A percentile compares a stretch with the other conserved stretches of the same genome.
Evolutionary conservation across 2,329 filamentous ascomycete species (phyloP).

Genomic region (Botrytis tulipae): DNA sequence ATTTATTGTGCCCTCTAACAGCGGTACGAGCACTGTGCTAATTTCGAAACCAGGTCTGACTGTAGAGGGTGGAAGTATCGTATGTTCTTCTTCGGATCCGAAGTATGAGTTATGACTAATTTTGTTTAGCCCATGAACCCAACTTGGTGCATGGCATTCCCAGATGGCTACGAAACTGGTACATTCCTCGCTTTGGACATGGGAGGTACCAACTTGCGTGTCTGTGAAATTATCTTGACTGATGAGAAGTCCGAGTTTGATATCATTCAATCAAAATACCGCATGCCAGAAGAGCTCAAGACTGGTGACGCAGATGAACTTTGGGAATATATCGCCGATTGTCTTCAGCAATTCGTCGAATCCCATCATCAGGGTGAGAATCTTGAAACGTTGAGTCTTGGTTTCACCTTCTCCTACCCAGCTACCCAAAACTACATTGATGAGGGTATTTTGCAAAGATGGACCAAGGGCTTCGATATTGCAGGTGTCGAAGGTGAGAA

Average conservation of each 20-base stretch:
- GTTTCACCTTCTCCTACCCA: constrained; percentile 96
- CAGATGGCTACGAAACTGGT: constrained; percentile 81
- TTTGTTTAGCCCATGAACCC: constrained; percentile 86
- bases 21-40: constrained; percentile 7
- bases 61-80: constrained; percentile 88
- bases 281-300: constrained; percentile 90
- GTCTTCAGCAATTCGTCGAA: constrained; percentile 85
- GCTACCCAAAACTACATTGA: constrained; percentile 92
- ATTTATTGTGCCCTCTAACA: constrained; percentile 23
- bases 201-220: constrained; percentile 92
- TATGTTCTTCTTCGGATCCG: constrained; percentile 50
- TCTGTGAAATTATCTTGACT: constrained; percentile 88
- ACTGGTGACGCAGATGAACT: constrained; percentile 79
- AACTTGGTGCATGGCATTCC: constrained; percentile 91
- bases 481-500: constrained; percentile 86
- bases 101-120: constrained; percentile 23
- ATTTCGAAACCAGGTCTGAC: constrained; percentile 61
- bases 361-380: constrained; percentile 72
- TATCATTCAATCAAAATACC: constrained; percentile 94
- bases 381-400: constrained; percentile 69
- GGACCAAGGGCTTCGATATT: constrained; percentile 98
- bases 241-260: constrained; percentile 88
- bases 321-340: constrained; percentile 94
- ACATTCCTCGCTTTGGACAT: constrained; percentile 90
- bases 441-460: constrained; percentile 86